Percentiles rank a stretch among this genome's conserved stretches.
phyloP scores from a whole-genome alignment of 2,329 filamentous ascomycete species.

The Colletotrichum truncatum region DNA sequence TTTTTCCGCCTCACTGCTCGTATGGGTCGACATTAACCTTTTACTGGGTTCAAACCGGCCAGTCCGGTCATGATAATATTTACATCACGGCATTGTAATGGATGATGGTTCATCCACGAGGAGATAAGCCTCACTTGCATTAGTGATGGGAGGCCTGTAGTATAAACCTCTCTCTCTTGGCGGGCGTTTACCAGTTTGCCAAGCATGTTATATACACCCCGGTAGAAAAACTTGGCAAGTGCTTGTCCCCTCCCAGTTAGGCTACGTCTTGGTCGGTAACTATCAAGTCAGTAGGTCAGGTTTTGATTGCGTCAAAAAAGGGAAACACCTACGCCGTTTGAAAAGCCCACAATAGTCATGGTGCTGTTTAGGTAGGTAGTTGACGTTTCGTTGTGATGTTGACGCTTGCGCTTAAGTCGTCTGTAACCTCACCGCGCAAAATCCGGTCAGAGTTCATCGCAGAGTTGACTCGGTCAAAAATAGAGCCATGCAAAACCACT shows the following conservation, averaged over 20 bases:
- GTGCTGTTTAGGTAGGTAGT: no score
- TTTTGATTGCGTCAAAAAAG: no score
- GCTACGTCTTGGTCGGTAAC: no score
- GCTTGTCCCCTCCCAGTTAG: background rate
- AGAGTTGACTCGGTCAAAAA: background rate
- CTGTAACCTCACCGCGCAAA: background rate
- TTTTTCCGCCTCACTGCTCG: no score
- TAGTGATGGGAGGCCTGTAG: background rate
- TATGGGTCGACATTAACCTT: no score
- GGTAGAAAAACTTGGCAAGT: background rate
- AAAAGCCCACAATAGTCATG: no score
- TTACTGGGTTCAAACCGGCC: no score
- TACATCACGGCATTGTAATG: conserved; percentile 3
- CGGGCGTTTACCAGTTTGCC: background rate
- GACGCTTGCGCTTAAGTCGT: background rate
- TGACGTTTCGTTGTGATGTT: background rate
- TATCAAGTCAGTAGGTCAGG: no score
- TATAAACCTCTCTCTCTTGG: conserved; percentile 8
- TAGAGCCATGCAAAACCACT: background rate
- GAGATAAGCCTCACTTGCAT: background rate
- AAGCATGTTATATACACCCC: background rate
- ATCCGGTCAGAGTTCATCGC: background rate
- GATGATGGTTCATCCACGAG: background rate
- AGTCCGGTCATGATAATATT: no score
- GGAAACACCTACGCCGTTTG: no score